These are phyloP conservation scores for Leptomonas seymouri DNA, from an alignment of 208 protist genomes.

Conservation along the genomic window DNA sequence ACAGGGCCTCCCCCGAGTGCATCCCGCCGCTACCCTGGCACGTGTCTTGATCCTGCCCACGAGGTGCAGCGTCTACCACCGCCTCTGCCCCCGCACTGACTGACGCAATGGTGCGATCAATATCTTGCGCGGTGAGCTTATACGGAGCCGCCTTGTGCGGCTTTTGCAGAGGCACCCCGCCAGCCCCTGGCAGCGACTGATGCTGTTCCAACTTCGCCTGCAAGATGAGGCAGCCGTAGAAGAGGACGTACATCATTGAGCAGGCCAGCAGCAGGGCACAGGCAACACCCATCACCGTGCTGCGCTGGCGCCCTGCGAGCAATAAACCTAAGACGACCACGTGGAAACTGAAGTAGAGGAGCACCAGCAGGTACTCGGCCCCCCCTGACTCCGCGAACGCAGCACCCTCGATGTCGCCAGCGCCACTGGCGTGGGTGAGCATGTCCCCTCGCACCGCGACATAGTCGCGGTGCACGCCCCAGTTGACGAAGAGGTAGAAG, in stretches of 20 bases:
- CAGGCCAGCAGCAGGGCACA: constrained; percentile 31
- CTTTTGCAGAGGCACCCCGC: constrained; percentile 8
- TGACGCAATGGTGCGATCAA: constrained; percentile 18
- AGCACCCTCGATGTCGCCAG: constrained; percentile 6
- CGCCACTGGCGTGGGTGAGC: background rate
- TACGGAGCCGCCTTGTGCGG: background rate
- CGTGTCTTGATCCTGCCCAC: constrained; percentile 1
- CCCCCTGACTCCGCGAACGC: constrained; percentile 30
- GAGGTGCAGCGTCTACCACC: constrained; percentile 3
- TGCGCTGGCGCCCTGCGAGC: constrained; percentile 9
- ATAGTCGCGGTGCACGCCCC: constrained; percentile 23
- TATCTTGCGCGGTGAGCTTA: constrained; percentile 11
- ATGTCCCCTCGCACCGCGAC: constrained; percentile 9
- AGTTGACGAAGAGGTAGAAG: constrained; percentile 21
- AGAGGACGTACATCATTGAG: constrained; percentile 42
- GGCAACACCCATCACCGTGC: constrained; percentile 28
- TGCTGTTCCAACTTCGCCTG: constrained; percentile 10
- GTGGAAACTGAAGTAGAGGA: constrained; percentile 23
- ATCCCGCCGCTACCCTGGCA: constrained; percentile 1
- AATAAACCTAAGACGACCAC: constrained; percentile 14
- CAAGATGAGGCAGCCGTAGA: constrained; percentile 30
- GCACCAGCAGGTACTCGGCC: constrained; percentile 28
- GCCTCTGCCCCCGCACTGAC: constrained; percentile 9
- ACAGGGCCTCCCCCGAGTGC: background rate
- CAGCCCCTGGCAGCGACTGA: background rate